A percentile compares a stretch with the other conserved stretches of the same genome.
Evolutionary conservation across 164 flowering plant species (phyloP).

Genomic region (Santalum album): DNA sequence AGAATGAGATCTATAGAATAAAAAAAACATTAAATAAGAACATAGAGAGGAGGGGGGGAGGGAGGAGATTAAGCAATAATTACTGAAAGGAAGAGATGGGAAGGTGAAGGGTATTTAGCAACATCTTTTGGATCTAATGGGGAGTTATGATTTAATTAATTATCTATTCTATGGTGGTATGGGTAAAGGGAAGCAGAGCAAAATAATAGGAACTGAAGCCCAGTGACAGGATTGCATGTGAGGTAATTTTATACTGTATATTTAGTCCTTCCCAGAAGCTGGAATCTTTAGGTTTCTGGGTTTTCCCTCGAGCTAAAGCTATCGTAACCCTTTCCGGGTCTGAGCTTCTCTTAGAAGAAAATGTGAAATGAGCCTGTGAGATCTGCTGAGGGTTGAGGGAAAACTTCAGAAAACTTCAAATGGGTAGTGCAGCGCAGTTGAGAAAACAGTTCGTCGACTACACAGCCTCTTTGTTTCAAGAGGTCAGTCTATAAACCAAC

Average conservation of each 20-base stretch:
- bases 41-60: not conserved
- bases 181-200: not conserved
- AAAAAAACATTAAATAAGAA: no score
- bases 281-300: no score
- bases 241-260: no score
- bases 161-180: not conserved
- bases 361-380: not conserved
- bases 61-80: not conserved
- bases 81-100: not conserved
- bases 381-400: not conserved
- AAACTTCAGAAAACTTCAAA: not conserved
- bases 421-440: slow-evolving; percentile 26
- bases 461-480: slow-evolving; percentile 23
- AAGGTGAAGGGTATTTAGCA: not conserved
- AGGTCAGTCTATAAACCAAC: slow-evolving; percentile 19
- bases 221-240: no score
- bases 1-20: no score
- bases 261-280: no score
- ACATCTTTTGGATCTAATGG: not conserved
- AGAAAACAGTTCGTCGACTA: slow-evolving; percentile 26
- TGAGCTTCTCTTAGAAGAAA: not conserved
- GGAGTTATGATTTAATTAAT: not conserved
- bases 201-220: no score
- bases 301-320: not conserved
- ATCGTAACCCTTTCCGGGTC: not conserved